Percentiles rank a stretch among this genome's conserved stretches.
These are phyloP conservation scores for Exophiala calicioides DNA, from an alignment of 2,329 filamentous ascomycete genomes.

Conservation along the genomic window DNA sequence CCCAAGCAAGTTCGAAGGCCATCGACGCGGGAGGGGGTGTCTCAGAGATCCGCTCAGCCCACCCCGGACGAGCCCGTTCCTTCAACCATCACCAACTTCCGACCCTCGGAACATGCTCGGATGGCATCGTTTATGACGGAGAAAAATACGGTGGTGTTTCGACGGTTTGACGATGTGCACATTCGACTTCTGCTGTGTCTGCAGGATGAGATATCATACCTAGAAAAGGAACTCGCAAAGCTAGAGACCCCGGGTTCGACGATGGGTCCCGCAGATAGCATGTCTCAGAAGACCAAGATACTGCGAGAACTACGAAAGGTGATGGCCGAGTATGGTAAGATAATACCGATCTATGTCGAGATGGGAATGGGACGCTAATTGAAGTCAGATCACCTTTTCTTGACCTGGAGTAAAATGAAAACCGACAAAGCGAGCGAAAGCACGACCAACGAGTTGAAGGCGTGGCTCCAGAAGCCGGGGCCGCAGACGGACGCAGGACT, in stretches of 20 bases:
- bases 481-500: conserved; percentile 14
- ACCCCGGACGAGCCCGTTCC: conserved; percentile 16
- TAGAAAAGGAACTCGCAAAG: conserved; percentile 36
- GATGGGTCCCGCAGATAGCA: conserved; percentile 19
- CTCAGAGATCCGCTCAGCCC: conserved; percentile 5
- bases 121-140: conserved; percentile 31
- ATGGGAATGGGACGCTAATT: no score
- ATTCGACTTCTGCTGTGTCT: conserved; percentile 35
- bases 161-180: conserved; percentile 38
- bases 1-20: conserved; percentile 23
- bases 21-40: conserved; percentile 12
- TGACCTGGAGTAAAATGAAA: conserved; percentile 32
- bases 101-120: conserved; percentile 20
- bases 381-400: conserved; percentile 29
- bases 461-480: conserved; percentile 24
- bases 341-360: no score
- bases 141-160: conserved; percentile 34
- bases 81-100: background rate
- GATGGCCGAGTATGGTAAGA: conserved; percentile 31
- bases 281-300: conserved; percentile 23
- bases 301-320: conserved; percentile 29
- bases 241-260: conserved; percentile 30
- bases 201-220: conserved; percentile 37
- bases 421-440: conserved; percentile 22
- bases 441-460: conserved; percentile 24